These are phyloP conservation scores for Pythium chondricola DNA, from an alignment of 352 stramenopile genomes.

Conservation along the genomic window DNA sequence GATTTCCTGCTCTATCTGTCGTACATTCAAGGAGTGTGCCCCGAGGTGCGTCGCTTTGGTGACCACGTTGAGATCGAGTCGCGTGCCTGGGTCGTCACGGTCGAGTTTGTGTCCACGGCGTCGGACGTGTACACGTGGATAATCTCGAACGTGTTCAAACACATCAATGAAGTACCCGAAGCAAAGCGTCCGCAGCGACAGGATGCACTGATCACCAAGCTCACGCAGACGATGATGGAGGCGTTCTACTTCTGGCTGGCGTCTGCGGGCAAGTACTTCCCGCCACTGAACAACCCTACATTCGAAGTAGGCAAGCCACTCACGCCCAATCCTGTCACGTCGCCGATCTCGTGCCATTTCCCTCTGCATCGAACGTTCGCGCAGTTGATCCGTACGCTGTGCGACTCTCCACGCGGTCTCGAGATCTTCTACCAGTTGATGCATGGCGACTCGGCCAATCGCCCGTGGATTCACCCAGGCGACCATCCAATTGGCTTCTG, in stretches of 20 bases:
- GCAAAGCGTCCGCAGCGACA: constrained; percentile 2
- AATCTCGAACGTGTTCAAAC: constrained; percentile 74
- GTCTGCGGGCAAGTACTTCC: constrained; percentile 70
- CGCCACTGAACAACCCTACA: constrained; percentile 16
- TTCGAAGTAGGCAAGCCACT: constrained; percentile 56
- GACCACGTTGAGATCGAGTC: constrained; percentile 77
- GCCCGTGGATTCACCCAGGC: constrained; percentile 51
- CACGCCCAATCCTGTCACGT: constrained; percentile 48
- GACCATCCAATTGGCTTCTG: constrained; percentile 69
- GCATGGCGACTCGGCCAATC: constrained; percentile 19
- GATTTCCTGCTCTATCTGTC: constrained; percentile 69
- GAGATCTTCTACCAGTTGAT: constrained; percentile 57
- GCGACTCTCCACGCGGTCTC: constrained; percentile 45
- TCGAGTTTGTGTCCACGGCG: constrained; percentile 80
- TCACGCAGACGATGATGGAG: constrained; percentile 64
- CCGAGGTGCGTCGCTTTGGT: constrained; percentile 50
- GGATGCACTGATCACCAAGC: constrained; percentile 31
- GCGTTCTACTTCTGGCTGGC: constrained; percentile 80
- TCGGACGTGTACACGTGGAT: constrained; percentile 78
- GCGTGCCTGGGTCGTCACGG: constrained; percentile 72
- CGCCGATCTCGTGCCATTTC: constrained; percentile 69
- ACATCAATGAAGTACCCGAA: constrained; percentile 9
- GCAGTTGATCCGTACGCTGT: constrained; percentile 64
- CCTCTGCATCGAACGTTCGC: constrained; percentile 71
- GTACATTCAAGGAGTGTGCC: constrained; percentile 71